Conservation (phyloP, 345 rosid genomes). For the Balakata baccata region DNA sequence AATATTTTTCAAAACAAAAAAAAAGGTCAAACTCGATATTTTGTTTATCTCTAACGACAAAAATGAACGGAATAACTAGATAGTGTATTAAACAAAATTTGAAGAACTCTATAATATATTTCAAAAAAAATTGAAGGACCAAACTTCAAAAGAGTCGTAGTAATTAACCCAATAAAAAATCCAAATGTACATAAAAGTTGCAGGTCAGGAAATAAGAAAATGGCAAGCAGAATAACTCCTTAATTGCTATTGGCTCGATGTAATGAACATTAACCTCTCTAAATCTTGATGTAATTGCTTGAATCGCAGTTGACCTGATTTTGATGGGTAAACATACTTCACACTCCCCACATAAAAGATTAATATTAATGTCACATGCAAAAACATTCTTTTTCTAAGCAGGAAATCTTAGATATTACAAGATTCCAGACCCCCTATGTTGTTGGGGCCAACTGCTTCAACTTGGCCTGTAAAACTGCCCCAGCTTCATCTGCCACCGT, state of each 20-base stretch:
- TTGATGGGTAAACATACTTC: neutral
- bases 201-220: neutral
- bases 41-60: no score
- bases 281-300: neutral
- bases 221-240: neutral
- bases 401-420: constrained; percentile 2
- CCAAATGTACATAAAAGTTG: no score
- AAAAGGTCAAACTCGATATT: no score
- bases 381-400: neutral
- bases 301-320: neutral
- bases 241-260: neutral
- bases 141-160: no score
- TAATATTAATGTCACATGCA: neutral
- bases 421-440: constrained; percentile 6
- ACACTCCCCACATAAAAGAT: neutral
- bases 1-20: no score
- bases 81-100: no score
- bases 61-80: no score
- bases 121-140: no score
- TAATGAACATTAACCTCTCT: neutral
- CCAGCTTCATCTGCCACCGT: constrained; percentile 79
- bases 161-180: no score
- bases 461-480: constrained; percentile 59
- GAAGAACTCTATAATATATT: no score
- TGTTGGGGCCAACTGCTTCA: constrained; percentile 52